These are phyloP conservation scores for Pyrus communis DNA, from an alignment of 306 rosid species.

Conservation along the genomic window DNA sequence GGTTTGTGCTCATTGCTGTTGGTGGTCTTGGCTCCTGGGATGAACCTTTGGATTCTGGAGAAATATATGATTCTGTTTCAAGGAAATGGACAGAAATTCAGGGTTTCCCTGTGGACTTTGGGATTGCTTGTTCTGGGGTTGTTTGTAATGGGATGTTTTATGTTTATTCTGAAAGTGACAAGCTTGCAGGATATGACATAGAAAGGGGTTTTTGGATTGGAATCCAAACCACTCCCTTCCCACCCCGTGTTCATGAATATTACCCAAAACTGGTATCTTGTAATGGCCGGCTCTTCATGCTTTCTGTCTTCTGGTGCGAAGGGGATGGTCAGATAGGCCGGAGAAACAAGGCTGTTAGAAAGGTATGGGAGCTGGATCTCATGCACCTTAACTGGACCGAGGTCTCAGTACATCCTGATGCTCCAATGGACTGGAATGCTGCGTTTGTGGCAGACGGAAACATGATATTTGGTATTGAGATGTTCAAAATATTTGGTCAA, in stretches of 20 bases:
- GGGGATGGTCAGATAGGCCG: conserved; percentile 93
- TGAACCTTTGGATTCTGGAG: conserved; percentile 92
- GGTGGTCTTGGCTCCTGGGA: conserved; percentile 99
- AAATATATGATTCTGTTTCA: conserved; percentile 72
- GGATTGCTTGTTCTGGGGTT: conserved; percentile 76
- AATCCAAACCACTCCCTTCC: conserved; percentile 69
- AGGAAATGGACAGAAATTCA: conserved; percentile 93
- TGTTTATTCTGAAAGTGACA: conserved; percentile 88
- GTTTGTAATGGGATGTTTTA: conserved; percentile 79
- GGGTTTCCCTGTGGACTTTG: conserved; percentile 68
- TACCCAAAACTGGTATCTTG: conserved; percentile 81
- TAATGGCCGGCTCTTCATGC: conserved; percentile 68
- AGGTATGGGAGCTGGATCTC: conserved; percentile 92
- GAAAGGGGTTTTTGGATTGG: conserved; percentile 79
- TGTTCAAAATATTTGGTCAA: conserved; percentile 99
- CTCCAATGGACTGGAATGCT: conserved; percentile 99
- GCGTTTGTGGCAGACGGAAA: conserved; percentile 65
- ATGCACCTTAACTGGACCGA: conserved; percentile 72
- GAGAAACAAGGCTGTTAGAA: conserved; percentile 94
- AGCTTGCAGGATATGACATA: conserved; percentile 77
- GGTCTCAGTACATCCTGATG: conserved; percentile 94
- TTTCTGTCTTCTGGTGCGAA: conserved; percentile 96
- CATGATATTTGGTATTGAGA: conserved; percentile 85
- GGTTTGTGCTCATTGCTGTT: conserved; percentile 75
- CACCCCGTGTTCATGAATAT: conserved; percentile 72